Evolutionary conservation across 805 yeast genomes (phyloP).

Genomic region (Yamadazyma kitorensis): DNA sequence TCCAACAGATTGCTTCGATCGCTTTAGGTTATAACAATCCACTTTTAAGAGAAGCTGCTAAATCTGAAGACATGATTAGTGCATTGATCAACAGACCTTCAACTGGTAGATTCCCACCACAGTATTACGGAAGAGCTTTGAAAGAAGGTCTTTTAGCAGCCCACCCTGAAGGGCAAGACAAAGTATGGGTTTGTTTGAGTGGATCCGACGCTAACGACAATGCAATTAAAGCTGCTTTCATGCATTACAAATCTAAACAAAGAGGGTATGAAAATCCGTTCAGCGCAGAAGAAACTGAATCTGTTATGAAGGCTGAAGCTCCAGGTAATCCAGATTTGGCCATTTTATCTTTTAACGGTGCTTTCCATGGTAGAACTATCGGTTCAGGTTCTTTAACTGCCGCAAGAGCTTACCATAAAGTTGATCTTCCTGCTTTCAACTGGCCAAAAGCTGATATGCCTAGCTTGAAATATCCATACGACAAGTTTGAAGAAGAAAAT

Average conservation of each 20-base stretch:
- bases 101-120: conserved; percentile 41
- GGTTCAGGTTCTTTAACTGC: conserved; percentile 88
- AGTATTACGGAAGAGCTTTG: conserved; percentile 45
- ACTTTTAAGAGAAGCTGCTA: conserved; percentile 29
- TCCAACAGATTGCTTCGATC: conserved; percentile 25
- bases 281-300: conserved; percentile 40
- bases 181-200: conserved; percentile 60
- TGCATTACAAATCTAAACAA: conserved; percentile 47
- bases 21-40: conserved; percentile 43
- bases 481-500: conserved; percentile 58
- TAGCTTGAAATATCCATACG: conserved; percentile 72
- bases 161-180: conserved; percentile 57
- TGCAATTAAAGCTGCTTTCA: conserved; percentile 61
- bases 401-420: conserved; percentile 90
- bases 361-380: conserved; percentile 92
- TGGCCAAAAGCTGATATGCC: conserved; percentile 98
- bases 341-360: conserved; percentile 76
- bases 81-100: conserved; percentile 41
- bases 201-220: conserved; percentile 64
- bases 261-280: conserved; percentile 44
- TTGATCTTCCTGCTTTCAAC: conserved; percentile 85
- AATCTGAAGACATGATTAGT: conserved; percentile 34
- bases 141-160: conserved; percentile 48
- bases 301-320: conserved; percentile 47
- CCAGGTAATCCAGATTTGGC: conserved; percentile 74